Evolutionary conservation across 164 flowering plant genomes (phyloP), one percentile per base, ranked within the genome.

Genomic region (Nymphaea thermarum): DNA sequence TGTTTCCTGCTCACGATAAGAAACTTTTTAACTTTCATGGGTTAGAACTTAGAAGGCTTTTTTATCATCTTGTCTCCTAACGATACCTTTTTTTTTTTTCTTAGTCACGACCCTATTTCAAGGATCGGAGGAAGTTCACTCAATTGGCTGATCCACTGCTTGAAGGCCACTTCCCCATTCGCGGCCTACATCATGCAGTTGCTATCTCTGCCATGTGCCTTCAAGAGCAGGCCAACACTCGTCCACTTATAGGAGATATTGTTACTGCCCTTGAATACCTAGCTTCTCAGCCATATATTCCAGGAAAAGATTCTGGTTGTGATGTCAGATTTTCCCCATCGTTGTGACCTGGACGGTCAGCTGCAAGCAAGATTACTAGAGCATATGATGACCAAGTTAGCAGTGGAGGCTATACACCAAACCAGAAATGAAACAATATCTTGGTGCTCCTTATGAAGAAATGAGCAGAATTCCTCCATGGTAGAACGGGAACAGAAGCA

Each of bases 201-300:
- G 94, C 94, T 15, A 83, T 92, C 6, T 77, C 89, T 65, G 87
- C 85, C 51, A 90, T 92, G 96, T 92, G 98, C 75, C 94, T 92
- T 15, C 90, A 88, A 73, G 96, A 92, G 73, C 86, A 86, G 67
- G 86, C 94, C n/a, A 77, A 53, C 57, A 81, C 77, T 71, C 89
- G 98, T 4, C 98, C 98, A 41, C 77, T 84, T 5, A 85, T 87
- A 1, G 65, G 80, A 60, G 98, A 90, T 65, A 80, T 92, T 47
- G 87, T 92, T 63, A 85, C 84, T 15, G 98, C 96, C 0, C 90
- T 92, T 1, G 94, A 92, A 66, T 92, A 88, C 77, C 67, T 92
- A 68, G 87, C 90, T 14, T 77, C 89, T 64, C 87, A 83, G 71
- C 77, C 81, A 5, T 65, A 76, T 74, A 72, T 63, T 18, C 43